These are phyloP conservation scores for Ceratocystis albifundus DNA, from an alignment of 2,329 filamentous ascomycete species.

Conservation along the genomic window DNA sequence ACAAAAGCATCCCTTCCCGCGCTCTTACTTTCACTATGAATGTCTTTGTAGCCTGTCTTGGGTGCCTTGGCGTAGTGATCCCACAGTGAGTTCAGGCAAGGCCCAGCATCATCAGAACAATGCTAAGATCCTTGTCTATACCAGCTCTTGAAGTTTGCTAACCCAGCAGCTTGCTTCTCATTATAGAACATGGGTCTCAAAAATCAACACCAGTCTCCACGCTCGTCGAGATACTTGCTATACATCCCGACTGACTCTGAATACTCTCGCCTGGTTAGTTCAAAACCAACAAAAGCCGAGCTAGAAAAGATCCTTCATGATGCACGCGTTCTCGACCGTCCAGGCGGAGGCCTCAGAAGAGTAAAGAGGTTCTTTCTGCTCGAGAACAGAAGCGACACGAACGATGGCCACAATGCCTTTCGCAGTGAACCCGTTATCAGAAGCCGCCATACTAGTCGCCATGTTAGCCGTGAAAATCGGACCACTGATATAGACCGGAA, in stretches of 20 bases:
- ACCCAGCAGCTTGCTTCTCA: neutral
- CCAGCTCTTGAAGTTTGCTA: neutral
- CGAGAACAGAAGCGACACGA: conserved; percentile 6
- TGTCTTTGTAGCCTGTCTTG: conserved; percentile 10
- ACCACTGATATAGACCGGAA: neutral
- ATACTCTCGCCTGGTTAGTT: conserved; percentile 18
- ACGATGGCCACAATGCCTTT: neutral
- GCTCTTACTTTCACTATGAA: neutral
- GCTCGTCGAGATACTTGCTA: conserved; percentile 16
- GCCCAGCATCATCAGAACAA: neutral
- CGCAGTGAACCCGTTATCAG: neutral
- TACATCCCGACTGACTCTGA: conserved; percentile 21
- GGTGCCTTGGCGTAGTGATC: conserved; percentile 6
- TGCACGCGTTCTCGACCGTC: conserved; percentile 14
- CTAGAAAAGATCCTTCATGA: conserved; percentile 16
- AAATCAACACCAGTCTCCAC: neutral
- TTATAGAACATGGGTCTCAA: conserved; percentile 6
- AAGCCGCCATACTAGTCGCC: neutral
- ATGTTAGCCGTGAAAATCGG: neutral
- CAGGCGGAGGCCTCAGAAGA: conserved; percentile 12
- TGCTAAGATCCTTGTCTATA: neutral
- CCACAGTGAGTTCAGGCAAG: neutral
- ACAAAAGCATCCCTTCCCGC: neutral
- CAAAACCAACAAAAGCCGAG: conserved; percentile 15
- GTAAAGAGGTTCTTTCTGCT: conserved; percentile 21